phyloP scores from a whole-genome alignment of 2,329 filamentous ascomycete genomes.

The Fulvia fulva region DNA sequence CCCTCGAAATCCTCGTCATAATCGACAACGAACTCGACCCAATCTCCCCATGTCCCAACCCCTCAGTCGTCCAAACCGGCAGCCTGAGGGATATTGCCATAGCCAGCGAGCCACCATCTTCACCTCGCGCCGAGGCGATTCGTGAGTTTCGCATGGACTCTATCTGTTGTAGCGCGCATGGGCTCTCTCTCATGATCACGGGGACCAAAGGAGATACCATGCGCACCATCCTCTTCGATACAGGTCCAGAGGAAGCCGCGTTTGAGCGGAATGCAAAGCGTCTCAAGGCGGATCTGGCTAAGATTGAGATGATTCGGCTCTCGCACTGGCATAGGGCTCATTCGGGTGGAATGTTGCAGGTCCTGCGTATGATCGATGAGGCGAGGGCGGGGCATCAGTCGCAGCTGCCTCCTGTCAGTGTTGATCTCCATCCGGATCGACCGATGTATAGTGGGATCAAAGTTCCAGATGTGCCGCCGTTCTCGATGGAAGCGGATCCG shows the following conservation, averaged over 20 bases:
- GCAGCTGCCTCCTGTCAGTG: conserved; percentile 8
- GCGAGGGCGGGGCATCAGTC: conserved; percentile 3
- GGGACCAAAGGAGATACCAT: conserved; percentile 16
- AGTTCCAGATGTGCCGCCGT: conserved; percentile 13
- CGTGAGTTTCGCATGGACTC: conserved; percentile 25
- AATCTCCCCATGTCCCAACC: conserved; percentile 23
- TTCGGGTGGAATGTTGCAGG: conserved; percentile 27
- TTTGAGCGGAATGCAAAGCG: conserved; percentile 26
- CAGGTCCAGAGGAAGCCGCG: conserved; percentile 25
- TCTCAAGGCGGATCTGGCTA: conserved; percentile 18
- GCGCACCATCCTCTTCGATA: conserved; percentile 28
- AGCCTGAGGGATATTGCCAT: conserved; percentile 23
- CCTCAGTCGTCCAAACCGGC: conserved; percentile 20
- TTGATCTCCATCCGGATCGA: conserved; percentile 27
- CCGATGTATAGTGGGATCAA: conserved; percentile 24
- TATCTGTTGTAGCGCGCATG: conserved; percentile 30
- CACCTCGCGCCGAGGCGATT: conserved; percentile 10
- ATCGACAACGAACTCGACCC: conserved; percentile 31
- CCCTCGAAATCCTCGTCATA: conserved; percentile 24
- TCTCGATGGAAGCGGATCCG: conserved; percentile 26
- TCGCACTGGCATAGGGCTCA: conserved; percentile 30
- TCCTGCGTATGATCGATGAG: conserved; percentile 22
- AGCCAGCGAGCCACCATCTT: conserved; percentile 5
- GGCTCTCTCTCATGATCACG: conserved; percentile 29
- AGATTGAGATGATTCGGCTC: conserved; percentile 25